phyloP scores from a whole-genome alignment of 768 basidiomycete genomes.

The Phylloporus sp. region DNA sequence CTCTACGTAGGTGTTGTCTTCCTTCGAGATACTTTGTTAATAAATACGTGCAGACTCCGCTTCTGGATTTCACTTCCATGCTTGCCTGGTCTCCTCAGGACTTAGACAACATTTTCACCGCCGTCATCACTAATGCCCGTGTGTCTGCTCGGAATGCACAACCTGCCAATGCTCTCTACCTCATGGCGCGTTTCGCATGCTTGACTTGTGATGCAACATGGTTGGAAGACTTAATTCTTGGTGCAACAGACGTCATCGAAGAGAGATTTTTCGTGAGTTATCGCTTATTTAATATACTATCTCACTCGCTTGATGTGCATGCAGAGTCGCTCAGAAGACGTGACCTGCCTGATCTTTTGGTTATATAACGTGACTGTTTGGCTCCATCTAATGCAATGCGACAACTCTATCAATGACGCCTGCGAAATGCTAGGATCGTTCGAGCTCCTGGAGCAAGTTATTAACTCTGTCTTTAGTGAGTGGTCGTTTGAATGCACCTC shows the following conservation, averaged over 20 bases:
- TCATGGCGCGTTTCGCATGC: slow-evolving; percentile 91
- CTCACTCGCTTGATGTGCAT: slow-evolving; percentile 13
- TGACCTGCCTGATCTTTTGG: slow-evolving; percentile 90
- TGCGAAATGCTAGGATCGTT: slow-evolving; percentile 85
- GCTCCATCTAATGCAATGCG: slow-evolving; percentile 88
- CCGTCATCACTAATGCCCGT: slow-evolving; percentile 72
- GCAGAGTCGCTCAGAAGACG: slow-evolving; percentile 79
- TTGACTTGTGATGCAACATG: slow-evolving; percentile 86
- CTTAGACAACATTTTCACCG: slow-evolving; percentile 74
- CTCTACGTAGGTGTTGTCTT: slow-evolving; percentile 40
- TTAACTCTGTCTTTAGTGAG: slow-evolving; percentile 92
- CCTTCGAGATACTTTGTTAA: slow-evolving; percentile 2
- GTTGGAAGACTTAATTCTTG: slow-evolving; percentile 89
- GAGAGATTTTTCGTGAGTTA: slow-evolving; percentile 82
- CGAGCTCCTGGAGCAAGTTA: slow-evolving; percentile 83
- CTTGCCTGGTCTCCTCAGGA: slow-evolving; percentile 86
- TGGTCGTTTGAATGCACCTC: slow-evolving; percentile 1
- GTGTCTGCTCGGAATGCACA: slow-evolving; percentile 71
- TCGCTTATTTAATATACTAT: neutral
- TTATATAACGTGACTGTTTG: slow-evolving; percentile 87
- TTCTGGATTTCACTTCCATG: slow-evolving; percentile 78
- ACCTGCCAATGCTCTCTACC: slow-evolving; percentile 88
- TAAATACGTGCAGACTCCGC: slow-evolving; percentile 53
- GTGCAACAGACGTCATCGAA: slow-evolving; percentile 90
- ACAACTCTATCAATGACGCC: slow-evolving; percentile 69